phyloP scores from a whole-genome alignment of 1,284 basidiomycete genomes.

The Ganoderma sinense region DNA sequence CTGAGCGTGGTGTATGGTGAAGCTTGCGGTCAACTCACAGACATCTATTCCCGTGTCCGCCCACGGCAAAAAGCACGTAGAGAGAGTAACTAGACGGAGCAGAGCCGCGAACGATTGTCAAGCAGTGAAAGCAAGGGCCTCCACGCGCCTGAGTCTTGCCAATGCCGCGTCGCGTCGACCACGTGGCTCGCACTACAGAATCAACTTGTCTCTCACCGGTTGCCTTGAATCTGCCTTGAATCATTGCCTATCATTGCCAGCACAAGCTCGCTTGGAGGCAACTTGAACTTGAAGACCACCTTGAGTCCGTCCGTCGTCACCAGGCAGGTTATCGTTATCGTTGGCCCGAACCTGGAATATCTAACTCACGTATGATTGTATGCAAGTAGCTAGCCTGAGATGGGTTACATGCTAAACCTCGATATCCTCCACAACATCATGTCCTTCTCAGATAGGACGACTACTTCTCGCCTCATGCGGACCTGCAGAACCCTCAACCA shows the following conservation, averaged over 20 bases:
- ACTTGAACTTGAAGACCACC: too few relatives aligned
- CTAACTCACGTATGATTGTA: too few relatives aligned
- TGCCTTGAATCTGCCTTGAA: too few relatives aligned
- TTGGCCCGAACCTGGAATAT: too few relatives aligned
- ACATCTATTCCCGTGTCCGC: neutral
- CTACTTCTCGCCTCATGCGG: neutral
- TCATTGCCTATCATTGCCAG: too few relatives aligned
- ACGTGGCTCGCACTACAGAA: too few relatives aligned
- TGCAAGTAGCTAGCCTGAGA: neutral
- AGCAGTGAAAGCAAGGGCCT: neutral
- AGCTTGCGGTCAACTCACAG: neutral
- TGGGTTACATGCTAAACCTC: neutral
- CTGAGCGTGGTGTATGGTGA: neutral
- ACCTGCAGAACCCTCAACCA: constrained; percentile 7
- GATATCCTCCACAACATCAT: neutral
- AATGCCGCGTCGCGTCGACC: neutral
- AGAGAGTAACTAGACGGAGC: neutral
- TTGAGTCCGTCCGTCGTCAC: neutral
- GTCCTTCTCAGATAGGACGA: neutral
- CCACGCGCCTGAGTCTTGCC: neutral
- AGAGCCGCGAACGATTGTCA: neutral
- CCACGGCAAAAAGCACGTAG: neutral
- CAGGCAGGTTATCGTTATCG: neutral
- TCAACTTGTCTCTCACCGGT: too few relatives aligned
- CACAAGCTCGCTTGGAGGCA: too few relatives aligned